Evolutionary conservation across 768 basidiomycete species (phyloP), one percentile per base, ranked within the genome.

Genomic region (Leccinum subtestaceum): DNA sequence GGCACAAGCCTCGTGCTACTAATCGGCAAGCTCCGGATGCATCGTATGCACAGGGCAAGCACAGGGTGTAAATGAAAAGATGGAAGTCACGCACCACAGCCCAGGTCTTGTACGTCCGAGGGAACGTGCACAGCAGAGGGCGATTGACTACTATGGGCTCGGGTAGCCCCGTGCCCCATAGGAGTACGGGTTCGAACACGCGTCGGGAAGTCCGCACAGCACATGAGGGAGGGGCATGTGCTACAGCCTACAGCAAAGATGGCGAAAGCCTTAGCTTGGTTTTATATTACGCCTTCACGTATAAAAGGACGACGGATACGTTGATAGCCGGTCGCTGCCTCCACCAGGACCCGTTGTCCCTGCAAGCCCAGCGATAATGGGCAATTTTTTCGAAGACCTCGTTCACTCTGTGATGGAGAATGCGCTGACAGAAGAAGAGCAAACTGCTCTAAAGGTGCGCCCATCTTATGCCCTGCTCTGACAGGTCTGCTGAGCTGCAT

Each of bases 311-410:
- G 43, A 45, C n/a, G 32, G 9, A n/a, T 19, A 4, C 10, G 21
- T 5, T 25, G 5, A 15, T 9, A 40, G 23, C 38, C 17, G 38
- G 46, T 46, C 13, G 63, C 31, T 27, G 40, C 6, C 34, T 31
- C 29, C 15, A 23, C 27, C 47, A 7, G 23, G 40, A 15, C 17
- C 34, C 19, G 25, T 25, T 13, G 8, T 17, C 27, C 8, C 12
- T 40, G 9, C 47, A 25, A 73, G 72, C 72, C n/a, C 8, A 10
- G 51, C 51, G 23, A 19, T 7, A 34, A 71, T 71, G 70, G 71
- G 70, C 40, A 67, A 66, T 47, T 71, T 73, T 50, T 63, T 71
- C 23, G 71, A 73, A 59, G 71, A 71, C 60, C 63, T 71, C 13
- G 59, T 50, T 4, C 67, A 73, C 31, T n/a, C 51, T 3, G 47